Conservation (phyloP, 2,329 filamentous ascomycete species). For the Pyrenochaeta sp. region DNA sequence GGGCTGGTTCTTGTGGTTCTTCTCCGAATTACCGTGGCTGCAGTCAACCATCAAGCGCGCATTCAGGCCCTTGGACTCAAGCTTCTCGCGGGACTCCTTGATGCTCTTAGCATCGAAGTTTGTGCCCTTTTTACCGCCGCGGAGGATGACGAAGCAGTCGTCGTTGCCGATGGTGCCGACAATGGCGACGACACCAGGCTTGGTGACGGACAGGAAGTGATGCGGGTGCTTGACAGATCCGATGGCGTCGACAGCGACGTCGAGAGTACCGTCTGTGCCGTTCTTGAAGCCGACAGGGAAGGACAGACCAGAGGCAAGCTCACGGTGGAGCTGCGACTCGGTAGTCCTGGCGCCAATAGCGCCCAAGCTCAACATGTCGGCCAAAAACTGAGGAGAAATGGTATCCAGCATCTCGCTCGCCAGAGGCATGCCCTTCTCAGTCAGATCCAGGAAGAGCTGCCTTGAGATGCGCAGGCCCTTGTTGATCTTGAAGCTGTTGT, state of each 20-base stretch:
- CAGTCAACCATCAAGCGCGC: slow-evolving; percentile 96
- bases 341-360: slow-evolving; percentile 96
- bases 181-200: slow-evolving; percentile 93
- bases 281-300: slow-evolving; percentile 99
- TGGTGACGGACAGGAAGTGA: slow-evolving; percentile 97
- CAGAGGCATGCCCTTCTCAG: slow-evolving; percentile 90
- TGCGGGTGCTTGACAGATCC: slow-evolving; percentile 91
- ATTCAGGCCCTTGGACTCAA: slow-evolving; percentile 76
- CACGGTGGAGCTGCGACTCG: slow-evolving; percentile 93
- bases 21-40: slow-evolving; percentile 94
- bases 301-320: slow-evolving; percentile 89
- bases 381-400: slow-evolving; percentile 95
- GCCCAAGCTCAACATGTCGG: slow-evolving; percentile 88
- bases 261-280: slow-evolving; percentile 89
- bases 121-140: slow-evolving; percentile 90
- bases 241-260: slow-evolving; percentile 94
- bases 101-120: slow-evolving; percentile 93
- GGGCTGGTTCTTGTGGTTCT: slow-evolving; percentile 97
- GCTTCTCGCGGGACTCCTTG: slow-evolving; percentile 79
- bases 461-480: slow-evolving; percentile 88
- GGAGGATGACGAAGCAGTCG: slow-evolving; percentile 95
- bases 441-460: slow-evolving; percentile 93
- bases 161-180: slow-evolving; percentile 94
- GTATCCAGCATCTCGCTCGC: slow-evolving; percentile 98
- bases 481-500: slow-evolving; percentile 99